phyloP scores from a whole-genome alignment of 352 stramenopile genomes.

The Phytophthora pini region DNA sequence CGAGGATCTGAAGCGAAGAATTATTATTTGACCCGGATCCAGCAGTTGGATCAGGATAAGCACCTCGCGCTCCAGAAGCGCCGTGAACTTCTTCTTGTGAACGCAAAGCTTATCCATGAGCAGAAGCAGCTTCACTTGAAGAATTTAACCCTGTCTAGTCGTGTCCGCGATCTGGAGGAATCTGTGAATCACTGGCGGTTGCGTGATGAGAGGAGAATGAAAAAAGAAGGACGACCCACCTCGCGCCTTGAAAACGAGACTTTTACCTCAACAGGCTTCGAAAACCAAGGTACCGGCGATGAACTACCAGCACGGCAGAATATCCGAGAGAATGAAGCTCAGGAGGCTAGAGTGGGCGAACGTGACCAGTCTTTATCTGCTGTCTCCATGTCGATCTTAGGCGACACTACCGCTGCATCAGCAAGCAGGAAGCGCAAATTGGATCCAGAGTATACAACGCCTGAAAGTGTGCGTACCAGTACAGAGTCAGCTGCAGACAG shows the following conservation, averaged over 20 bases:
- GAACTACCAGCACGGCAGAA: not conserved
- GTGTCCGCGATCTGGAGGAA: conserved; percentile 54
- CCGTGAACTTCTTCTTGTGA: conserved; percentile 68
- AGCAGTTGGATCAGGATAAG: conserved; percentile 55
- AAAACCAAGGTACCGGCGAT: not conserved
- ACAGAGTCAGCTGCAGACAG: not conserved
- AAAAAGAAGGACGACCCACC: conserved; percentile 26
- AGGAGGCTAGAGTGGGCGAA: no score
- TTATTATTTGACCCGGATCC: conserved; percentile 56
- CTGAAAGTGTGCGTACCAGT: not conserved
- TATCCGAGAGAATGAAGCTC: no score
- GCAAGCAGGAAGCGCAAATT: conserved; percentile 11
- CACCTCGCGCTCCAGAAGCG: conserved; percentile 57
- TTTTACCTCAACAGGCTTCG: not conserved
- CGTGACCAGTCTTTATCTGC: no score
- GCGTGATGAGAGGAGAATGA: conserved; percentile 55
- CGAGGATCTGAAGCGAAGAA: conserved; percentile 33
- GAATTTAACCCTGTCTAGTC: conserved; percentile 27
- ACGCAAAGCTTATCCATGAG: conserved; percentile 71
- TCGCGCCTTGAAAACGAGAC: conserved; percentile 1
- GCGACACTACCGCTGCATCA: not conserved
- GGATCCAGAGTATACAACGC: not conserved
- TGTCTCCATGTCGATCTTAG: not conserved
- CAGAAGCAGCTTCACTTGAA: conserved; percentile 63
- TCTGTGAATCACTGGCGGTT: conserved; percentile 62